Conservation (phyloP, 2,329 filamentous ascomycete species). For the Magnaporthiopsis poae region DNA sequence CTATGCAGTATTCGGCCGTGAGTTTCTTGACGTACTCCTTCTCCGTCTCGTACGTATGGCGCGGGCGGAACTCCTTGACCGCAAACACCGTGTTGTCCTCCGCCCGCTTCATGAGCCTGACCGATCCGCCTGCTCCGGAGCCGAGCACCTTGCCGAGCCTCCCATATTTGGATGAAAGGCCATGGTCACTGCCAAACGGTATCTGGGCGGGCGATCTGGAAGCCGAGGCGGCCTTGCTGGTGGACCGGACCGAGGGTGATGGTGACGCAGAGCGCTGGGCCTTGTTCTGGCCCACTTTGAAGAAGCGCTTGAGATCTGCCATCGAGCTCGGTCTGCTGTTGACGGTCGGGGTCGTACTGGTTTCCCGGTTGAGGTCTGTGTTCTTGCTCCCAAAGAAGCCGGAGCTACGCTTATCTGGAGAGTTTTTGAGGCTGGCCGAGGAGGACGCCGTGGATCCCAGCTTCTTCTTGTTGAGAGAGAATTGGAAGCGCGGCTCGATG, state of each 20-base stretch:
- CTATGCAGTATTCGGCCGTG: slow-evolving; percentile 95
- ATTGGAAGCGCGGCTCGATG: slow-evolving; percentile 76
- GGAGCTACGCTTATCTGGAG: slow-evolving; percentile 43
- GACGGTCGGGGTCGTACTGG: slow-evolving; percentile 31
- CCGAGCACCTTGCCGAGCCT: slow-evolving; percentile 91
- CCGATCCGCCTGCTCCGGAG: slow-evolving; percentile 87
- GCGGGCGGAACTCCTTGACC: slow-evolving; percentile 89
- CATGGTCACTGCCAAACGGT: slow-evolving; percentile 90
- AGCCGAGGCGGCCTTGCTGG: slow-evolving; percentile 33
- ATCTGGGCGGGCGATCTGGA: slow-evolving; percentile 50
- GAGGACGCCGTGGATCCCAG: slow-evolving; percentile 47
- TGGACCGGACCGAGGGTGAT: slow-evolving; percentile 42
- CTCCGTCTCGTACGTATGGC: slow-evolving; percentile 86
- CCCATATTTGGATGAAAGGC: slow-evolving; percentile 81
- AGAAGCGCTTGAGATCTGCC: slow-evolving; percentile 92
- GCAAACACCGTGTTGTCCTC: slow-evolving; percentile 91
- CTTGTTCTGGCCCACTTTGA: slow-evolving; percentile 68
- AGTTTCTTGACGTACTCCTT: slow-evolving; percentile 97
- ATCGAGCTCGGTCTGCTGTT: slow-evolving; percentile 66
- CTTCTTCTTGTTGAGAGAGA: slow-evolving; percentile 68
- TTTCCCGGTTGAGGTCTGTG: slow-evolving; percentile 34
- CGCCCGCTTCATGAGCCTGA: slow-evolving; percentile 84
- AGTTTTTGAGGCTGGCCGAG: slow-evolving; percentile 36
- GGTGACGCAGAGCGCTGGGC: slow-evolving; percentile 59
- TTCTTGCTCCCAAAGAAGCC: slow-evolving; percentile 32